These are phyloP conservation scores for Eimeria acervulina DNA, from an alignment of 169 alveolate genomes.

Conservation along the genomic window DNA sequence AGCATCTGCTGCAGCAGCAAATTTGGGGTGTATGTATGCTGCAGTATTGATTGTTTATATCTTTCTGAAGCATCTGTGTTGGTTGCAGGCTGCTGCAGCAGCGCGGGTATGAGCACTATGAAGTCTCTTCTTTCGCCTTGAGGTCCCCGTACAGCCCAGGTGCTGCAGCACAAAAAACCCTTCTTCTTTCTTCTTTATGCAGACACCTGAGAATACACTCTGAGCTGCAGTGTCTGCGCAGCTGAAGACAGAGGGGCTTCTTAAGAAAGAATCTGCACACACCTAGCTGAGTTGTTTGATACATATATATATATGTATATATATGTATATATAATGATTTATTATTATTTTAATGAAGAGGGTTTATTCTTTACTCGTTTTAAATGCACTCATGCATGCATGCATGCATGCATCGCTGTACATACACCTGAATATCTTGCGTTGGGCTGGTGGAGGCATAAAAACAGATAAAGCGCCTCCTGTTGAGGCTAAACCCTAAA, in stretches of 20 bases:
- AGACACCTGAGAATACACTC: too few species aligned
- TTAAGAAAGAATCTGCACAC: too few species aligned
- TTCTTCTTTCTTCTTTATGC: neutral
- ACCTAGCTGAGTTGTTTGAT: too few species aligned
- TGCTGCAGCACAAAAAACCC: neutral
- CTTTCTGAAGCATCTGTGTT: too few species aligned
- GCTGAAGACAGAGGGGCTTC: neutral
- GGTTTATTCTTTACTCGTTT: too few species aligned
- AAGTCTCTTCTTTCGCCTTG: conserved; percentile 55
- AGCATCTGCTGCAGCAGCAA: neutral
- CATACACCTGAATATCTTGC: neutral
- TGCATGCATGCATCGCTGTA: neutral
- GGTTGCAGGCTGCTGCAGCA: conserved; percentile 6
- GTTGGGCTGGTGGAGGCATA: too few species aligned
- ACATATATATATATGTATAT: too few species aligned
- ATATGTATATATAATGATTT: too few species aligned
- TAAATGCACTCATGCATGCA: neutral
- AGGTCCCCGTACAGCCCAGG: conserved; percentile 11
- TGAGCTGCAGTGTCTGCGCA: neutral
- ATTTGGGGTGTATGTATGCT: neutral
- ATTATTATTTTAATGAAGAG: too few species aligned
- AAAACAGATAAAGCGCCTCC: too few species aligned
- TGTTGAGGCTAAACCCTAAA: too few species aligned
- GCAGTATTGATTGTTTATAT: too few species aligned
- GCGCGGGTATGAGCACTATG: conserved; percentile 56